Evolutionary conservation across 2,329 filamentous ascomycete species (phyloP).

Genomic region (Metarhizium anisopliae): DNA sequence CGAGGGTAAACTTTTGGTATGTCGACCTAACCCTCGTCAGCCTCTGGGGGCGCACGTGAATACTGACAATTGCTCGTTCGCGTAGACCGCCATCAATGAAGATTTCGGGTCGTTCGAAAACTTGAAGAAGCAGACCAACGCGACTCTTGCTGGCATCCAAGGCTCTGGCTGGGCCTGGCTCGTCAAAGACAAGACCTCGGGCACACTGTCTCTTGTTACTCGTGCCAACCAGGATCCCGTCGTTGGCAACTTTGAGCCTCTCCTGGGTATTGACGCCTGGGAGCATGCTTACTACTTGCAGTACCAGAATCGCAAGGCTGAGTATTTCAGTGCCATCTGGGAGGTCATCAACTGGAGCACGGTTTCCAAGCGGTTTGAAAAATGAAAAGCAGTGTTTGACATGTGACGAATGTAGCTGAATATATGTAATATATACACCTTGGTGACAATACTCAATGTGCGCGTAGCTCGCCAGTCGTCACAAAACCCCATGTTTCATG

Average conservation of each 20-base stretch:
- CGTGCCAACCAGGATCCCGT: conserved; percentile 86
- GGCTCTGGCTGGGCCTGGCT: conserved; percentile 91
- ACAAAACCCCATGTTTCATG: neutral
- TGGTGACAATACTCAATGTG: neutral
- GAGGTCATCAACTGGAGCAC: conserved; percentile 95
- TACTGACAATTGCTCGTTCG: neutral
- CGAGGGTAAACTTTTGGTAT: conserved; percentile 49
- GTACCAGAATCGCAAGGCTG: conserved; percentile 94
- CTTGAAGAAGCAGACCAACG: conserved; percentile 59
- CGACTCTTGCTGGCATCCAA: conserved; percentile 65
- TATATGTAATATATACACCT: conserved; percentile 5
- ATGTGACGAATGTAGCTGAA: neutral
- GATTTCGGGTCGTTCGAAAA: conserved; percentile 59
- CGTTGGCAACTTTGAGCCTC: conserved; percentile 69
- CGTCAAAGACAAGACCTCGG: conserved; percentile 58
- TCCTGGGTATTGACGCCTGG: conserved; percentile 90
- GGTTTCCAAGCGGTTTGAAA: conserved; percentile 65
- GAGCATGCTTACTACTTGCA: conserved; percentile 95
- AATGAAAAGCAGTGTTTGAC: conserved; percentile 21
- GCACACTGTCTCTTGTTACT: conserved; percentile 55
- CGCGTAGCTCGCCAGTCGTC: neutral
- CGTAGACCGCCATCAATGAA: conserved; percentile 48
- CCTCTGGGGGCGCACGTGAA: too few relatives aligned
- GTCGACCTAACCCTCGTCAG: conserved; percentile 4
- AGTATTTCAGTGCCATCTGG: conserved; percentile 92